A percentile compares a stretch with the other conserved stretches of the same genome.
These are phyloP conservation scores for Thelephora aurantiotincta DNA, from an alignment of 768 basidiomycete genomes.

Conservation along the genomic window DNA sequence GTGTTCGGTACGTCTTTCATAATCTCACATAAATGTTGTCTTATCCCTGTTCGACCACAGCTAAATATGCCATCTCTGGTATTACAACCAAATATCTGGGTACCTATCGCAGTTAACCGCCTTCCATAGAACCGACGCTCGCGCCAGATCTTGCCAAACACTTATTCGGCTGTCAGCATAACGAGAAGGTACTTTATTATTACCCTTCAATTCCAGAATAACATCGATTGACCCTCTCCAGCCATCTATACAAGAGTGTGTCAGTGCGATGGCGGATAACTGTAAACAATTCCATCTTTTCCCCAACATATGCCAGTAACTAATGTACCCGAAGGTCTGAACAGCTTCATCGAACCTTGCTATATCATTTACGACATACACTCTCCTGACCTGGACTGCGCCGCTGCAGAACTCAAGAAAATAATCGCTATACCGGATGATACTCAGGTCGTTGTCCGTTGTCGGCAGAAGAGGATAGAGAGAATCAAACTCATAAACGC, in stretches of 20 bases:
- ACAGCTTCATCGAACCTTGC: constrained; percentile 47
- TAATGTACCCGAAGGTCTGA: constrained; percentile 29
- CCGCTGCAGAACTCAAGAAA: constrained; percentile 23
- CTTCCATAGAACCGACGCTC: constrained; percentile 42
- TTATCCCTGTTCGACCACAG: constrained; percentile 10
- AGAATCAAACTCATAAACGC: constrained; percentile 29
- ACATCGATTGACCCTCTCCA: constrained; percentile 13
- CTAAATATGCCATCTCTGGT: constrained; percentile 29
- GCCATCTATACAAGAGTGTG: constrained; percentile 67
- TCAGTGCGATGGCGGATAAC: constrained; percentile 49
- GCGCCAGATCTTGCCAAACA: constrained; percentile 41
- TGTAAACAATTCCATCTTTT: constrained; percentile 23
- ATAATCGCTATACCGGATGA: constrained; percentile 21
- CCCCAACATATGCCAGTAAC: constrained; percentile 1
- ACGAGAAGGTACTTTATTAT: constrained; percentile 50
- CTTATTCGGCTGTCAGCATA: constrained; percentile 63
- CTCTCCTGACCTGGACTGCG: constrained; percentile 25
- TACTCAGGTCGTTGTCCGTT: constrained; percentile 23
- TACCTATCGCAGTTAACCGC: not conserved
- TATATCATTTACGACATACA: constrained; percentile 39
- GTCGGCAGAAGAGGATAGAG: constrained; percentile 28
- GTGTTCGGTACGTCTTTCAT: constrained; percentile 33
- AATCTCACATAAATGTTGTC: not conserved
- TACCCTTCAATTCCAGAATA: not conserved
- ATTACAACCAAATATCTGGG: constrained; percentile 1